Evolutionary conservation across 2,329 filamentous ascomycete genomes (phyloP), one percentile per base, ranked within the genome.

Genomic region (Monilinia aucupariae): DNA sequence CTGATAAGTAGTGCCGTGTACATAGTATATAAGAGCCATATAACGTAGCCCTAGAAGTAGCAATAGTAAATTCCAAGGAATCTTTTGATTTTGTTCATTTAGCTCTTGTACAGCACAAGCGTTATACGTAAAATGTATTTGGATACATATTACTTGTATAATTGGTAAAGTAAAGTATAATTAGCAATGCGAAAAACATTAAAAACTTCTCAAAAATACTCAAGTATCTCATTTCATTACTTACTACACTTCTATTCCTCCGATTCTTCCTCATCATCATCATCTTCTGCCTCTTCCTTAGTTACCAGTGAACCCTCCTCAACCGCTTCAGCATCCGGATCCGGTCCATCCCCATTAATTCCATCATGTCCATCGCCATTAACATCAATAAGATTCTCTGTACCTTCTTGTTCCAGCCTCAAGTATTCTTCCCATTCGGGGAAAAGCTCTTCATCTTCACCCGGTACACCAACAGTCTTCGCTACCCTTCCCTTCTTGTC

Each of bases 351-450:
- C 5, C 63, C 68, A 64, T 70, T 68, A 60, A 65, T 51, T 12
- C 55, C 63, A 17, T 53, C 66, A 12, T 61, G 50, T 22, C 41
- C 62, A 20, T 66, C 54, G 6, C 65, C 68, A 63, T 72, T 66
- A 3, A 74, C 69, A 65, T 73, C 71, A 62, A 73, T 69, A 2
- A 74, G 63, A 53, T 56, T 68, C 4, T 64, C 66, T 51, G 56
- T 65, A 10, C 89, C 89, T 70, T 92, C 87, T 64, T 82, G 84
- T 79, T 97, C 94, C 66, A 96, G 74, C 72, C 83, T 82, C 70
- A 97, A 74, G 80, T 91, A 97, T 76, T 94, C 89, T 5, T 96
- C 90, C 94, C 94, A 99, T 72, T 97, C 91, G 0, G 93, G 93
- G 78, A 99, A 99, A 69, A 99, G 82, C 3, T 96, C 92, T 48